Conservation (phyloP, 1,284 basidiomycete species). For the Pholiota adiposa region DNA sequence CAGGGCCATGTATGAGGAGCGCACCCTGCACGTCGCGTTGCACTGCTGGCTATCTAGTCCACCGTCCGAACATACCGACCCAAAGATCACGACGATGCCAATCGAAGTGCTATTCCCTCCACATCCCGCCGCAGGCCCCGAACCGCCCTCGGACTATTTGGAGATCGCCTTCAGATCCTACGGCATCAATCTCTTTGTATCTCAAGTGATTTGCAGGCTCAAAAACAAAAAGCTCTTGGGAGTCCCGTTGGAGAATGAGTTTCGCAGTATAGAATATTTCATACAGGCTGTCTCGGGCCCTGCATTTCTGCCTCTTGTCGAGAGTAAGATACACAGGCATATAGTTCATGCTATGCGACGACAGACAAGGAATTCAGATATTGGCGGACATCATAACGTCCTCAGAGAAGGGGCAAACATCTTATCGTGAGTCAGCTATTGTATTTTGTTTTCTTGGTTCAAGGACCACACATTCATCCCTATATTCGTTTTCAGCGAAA, state of each 20-base stretch:
- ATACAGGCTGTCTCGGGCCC: background rate
- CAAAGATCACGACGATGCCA: background rate
- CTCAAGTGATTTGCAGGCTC: slow-evolving; percentile 5
- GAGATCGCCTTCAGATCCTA: background rate
- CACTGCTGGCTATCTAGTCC: slow-evolving; percentile 7
- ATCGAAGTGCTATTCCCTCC: background rate
- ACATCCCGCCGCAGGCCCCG: background rate
- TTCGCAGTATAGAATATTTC: background rate
- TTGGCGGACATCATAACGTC: background rate
- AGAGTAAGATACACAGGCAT: slow-evolving; percentile 3
- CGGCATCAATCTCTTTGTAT: slow-evolving; percentile 3
- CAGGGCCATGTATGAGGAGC: slow-evolving; percentile 8
- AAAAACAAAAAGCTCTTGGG: slow-evolving; percentile 5
- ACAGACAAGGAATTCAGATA: background rate
- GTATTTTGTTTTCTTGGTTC: no score
- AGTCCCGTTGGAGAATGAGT: background rate
- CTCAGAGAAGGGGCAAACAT: background rate
- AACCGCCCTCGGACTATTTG: slow-evolving; percentile 1
- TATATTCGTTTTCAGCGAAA: background rate
- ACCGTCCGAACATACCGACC: background rate
- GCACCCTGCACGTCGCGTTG: slow-evolving; percentile 1
- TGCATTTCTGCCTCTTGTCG: background rate
- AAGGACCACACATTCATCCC: background rate
- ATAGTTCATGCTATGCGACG: background rate
- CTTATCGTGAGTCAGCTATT: background rate